Evolutionary conservation across 768 basidiomycete genomes (phyloP), one percentile per base, ranked within the genome.

Genomic region (Kwoniella bestiolae): DNA sequence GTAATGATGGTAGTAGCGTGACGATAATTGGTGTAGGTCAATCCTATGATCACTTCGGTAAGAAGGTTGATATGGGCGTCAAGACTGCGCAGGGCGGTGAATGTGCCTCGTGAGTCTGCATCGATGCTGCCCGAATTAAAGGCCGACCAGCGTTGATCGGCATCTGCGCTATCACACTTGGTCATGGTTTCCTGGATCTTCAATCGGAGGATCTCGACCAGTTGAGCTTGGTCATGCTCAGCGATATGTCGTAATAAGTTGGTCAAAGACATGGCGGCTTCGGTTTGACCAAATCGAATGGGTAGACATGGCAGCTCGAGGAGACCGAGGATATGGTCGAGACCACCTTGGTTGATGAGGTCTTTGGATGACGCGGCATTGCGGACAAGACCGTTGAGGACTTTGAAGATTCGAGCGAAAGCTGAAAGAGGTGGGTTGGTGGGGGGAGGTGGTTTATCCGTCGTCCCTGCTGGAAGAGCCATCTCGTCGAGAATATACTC

Each of bases 331-430:
- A 80, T 58, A 9, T 65, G 59, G 3, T 71, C 56, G n/a, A 80
- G 29, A 8, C 72, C 73, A 28, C 70, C 74, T 16, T 61, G 67
- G 3, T 65, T 61, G 65, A 96, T 87, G 47, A 97, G 97, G 71
- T 97, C 95, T 69, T 88, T 88, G 83, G 91, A 91, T 79, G 97
- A 91, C 25, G 88, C 87, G 1, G 88, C 85, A 76, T 95, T 94
- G 73, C 94, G 93, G 83, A 98, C 94, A 45, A 98, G 85, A 5
- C 96, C 94, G 79, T 94, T 92, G 94, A 85, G 81, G 21, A 67
- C 66, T 65, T 65, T 63, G 57, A 60, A 60, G 31, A 66, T 56
- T 45, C 65, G 63, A 16, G 56, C 29, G 34, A 55, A 59, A 14
- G 47, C 60, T 23, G 45, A 59, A 34, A 50, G 58, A 34, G 23